Evolutionary conservation across 2,329 filamentous ascomycete species (phyloP), one percentile per base, ranked within the genome.

Genomic region (Penicillium sp.): DNA sequence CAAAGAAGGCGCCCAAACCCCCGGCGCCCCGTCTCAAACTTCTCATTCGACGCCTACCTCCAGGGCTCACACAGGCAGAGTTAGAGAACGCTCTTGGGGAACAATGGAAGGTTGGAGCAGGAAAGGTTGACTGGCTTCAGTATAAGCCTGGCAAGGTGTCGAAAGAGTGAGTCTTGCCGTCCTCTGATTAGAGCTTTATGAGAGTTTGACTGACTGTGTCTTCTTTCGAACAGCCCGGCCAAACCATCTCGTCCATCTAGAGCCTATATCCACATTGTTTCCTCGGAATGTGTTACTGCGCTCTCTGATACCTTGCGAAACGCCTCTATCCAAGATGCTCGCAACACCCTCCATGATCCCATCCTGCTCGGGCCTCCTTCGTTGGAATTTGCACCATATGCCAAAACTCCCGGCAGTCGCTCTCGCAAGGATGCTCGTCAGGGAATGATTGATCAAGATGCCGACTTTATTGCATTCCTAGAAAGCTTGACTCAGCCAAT

Each of bases 371-470:
- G 90, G 0, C 90, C 89, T 1, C 92, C 94, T 0, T 83, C 83
- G 5, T 79, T 97, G 46, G 92, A 96, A 67, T 90, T 90, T 66
- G 86, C 92, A 16, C 84, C 89, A 1, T 96, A 92, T 76, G 90
- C 91, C 62, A 92, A 92, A 66, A 84, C 91, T 1, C 91, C 93
- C 1, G 85, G 84, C 55, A 84, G 81, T 34, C 91, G 90, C 71
- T 84, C 85, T 47, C 86, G 91, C 32, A 84, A 86, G 50, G 94
- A 99, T 77, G 86, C 86, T 49, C 87, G 92, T 13, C 91, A 96
- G 71, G 94, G 93, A 49, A 96, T 92, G 3, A 97, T 99, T 62
- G 94, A 99, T 66, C 92, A 96, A 70, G 94, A 99, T 67, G 86
- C 91, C 0, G 94, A 97, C 65, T 99, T 97, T 66, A 95, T 97